Evolutionary conservation across 164 flowering plant genomes (phyloP).

Genomic region (Paratinospora sagittata): DNA sequence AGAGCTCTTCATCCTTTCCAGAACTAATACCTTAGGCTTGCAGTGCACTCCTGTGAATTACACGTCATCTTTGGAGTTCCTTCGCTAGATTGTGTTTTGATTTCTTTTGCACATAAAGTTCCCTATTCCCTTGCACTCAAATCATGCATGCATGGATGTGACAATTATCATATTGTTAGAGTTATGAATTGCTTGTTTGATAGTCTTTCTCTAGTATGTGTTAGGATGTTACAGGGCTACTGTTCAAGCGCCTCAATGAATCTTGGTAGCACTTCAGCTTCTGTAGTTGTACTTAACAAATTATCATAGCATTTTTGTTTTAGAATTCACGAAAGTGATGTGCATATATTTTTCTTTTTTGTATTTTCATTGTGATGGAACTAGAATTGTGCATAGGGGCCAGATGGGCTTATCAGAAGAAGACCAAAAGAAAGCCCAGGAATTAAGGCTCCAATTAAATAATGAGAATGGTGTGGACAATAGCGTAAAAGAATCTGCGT

Average conservation of each 20-base stretch:
- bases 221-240: background rate
- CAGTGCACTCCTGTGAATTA: no score
- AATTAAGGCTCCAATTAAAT: constrained; percentile 40
- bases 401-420: constrained; percentile 96
- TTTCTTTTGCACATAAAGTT: no score
- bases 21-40: no score
- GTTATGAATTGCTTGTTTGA: background rate
- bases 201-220: background rate
- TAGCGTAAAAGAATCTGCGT: constrained; percentile 21
- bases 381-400: constrained; percentile 48
- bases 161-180: background rate
- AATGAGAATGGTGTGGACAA: constrained; percentile 25
- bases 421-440: constrained; percentile 61
- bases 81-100: no score
- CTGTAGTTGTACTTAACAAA: background rate
- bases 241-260: no score
- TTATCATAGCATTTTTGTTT: no score
- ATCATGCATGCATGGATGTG: no score
- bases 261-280: background rate
- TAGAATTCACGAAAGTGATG: background rate
- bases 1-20: no score
- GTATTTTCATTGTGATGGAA: background rate
- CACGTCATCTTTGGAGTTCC: no score
- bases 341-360: background rate
- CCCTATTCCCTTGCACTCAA: no score